Base-by-base conservation (phyloP, 2,329 filamentous ascomycete genomes). In the Xylogone sp. region DNA sequence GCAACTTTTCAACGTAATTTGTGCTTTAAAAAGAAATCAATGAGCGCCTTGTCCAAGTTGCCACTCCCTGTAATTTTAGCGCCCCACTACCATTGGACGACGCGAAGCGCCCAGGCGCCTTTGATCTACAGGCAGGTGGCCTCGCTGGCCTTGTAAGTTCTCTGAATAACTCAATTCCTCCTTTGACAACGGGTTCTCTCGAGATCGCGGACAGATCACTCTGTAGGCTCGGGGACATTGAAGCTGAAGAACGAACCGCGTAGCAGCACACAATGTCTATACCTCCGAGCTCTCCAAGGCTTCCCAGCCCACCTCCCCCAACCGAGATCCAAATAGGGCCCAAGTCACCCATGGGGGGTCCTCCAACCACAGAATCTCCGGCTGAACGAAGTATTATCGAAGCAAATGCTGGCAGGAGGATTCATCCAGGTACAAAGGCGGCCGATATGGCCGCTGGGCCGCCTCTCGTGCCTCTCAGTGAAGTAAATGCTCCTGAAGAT, bases 291-390 rank as follows among this genome's bases (percentile, higher is more conserved):
- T 97, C 92, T 45, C 93, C 94, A 57, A 88, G 94, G 67, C 84
- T 99, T 48, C 94, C 94, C 53, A 97, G 91, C 70, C 94, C 94
- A 54, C 94, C 94, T 53, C 94, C 94, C 29, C 86, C 95, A 52
- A 90, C 93, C 55, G 94, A 99, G 72, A 94, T 96, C 60, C 93
- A 97, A 73, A 86, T 96, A 56, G 87, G 84, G 7, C 86, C 88
- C 51, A 84, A 84, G 63, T 94, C 90, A 46, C 90, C 90, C 18
- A 75, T 85, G 57, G 78, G 83, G 46, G 70, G 85, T 66, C 65
- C 81, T 62, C 70, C 81, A 73, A 75, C 81, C 77, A 67, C 81
- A 80, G 70, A 83, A 62, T 71, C 77, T 64, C 62, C 71, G 53
- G 64, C 83, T 65, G 83, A 84, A 68, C 78, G 79, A 69, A 79